Evolutionary conservation across 306 rosid genomes (phyloP).

Genomic region (Quercus bicolor): DNA sequence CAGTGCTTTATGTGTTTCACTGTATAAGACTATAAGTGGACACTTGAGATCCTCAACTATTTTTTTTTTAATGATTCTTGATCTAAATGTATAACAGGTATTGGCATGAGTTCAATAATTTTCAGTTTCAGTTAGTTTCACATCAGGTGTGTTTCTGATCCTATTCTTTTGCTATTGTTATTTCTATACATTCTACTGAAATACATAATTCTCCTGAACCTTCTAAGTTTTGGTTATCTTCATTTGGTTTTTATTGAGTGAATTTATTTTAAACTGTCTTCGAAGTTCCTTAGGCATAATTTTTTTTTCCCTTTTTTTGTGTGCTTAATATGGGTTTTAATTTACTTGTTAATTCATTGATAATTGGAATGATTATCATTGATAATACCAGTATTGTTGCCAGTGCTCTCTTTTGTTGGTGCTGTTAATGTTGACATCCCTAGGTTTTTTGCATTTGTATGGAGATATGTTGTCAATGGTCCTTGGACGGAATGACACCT

Average conservation of each 20-base stretch:
- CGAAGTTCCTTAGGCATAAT: not conserved
- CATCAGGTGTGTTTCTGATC: slow-evolving; percentile 63
- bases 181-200: not conserved
- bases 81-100: slow-evolving; percentile 57
- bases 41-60: slow-evolving; percentile 19
- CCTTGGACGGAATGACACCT: not conserved
- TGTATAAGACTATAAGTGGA: not conserved
- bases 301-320: not conserved
- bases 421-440: not conserved
- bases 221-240: not conserved
- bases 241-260: not conserved
- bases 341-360: not conserved
- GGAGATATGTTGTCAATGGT: not conserved
- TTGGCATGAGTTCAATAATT: slow-evolving; percentile 94
- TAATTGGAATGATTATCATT: not conserved
- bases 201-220: not conserved
- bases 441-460: not conserved
- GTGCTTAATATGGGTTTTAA: not conserved
- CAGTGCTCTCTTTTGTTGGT: not conserved
- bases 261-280: not conserved
- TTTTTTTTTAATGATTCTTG: slow-evolving; percentile 13
- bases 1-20: slow-evolving; percentile 2
- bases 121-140: slow-evolving; percentile 87
- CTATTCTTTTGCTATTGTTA: not conserved
- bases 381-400: not conserved